Conservation (phyloP, 2,329 filamentous ascomycete species). For the Colletotrichum nymphaeae region DNA sequence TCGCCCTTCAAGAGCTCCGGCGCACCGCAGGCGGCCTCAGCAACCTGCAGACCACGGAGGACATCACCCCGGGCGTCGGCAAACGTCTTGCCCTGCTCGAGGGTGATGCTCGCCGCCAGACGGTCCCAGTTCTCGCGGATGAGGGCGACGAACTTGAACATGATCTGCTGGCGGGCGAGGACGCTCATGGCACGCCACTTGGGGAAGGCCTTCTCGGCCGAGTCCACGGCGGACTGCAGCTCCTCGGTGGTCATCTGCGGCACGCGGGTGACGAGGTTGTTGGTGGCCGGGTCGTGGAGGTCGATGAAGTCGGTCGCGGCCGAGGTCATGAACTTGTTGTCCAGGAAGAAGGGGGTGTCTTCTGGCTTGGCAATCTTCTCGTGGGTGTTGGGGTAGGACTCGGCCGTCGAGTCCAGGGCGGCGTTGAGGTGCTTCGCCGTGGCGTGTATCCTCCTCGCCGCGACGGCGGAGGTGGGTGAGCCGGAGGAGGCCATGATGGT, state of each 20-base stretch:
- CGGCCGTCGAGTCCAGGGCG: slow-evolving; percentile 65
- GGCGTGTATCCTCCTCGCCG: slow-evolving; percentile 66
- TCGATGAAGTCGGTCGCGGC: slow-evolving; percentile 80
- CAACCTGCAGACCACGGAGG: slow-evolving; percentile 84
- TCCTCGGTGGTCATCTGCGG: slow-evolving; percentile 85
- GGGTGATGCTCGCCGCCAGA: slow-evolving; percentile 84
- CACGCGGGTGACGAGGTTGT: slow-evolving; percentile 85
- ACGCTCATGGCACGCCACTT: slow-evolving; percentile 79
- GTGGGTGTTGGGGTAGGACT: slow-evolving; percentile 77
- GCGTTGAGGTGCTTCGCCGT: slow-evolving; percentile 67
- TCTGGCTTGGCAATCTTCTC: slow-evolving; percentile 74
- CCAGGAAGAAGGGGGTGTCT: slow-evolving; percentile 83
- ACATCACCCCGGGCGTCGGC: slow-evolving; percentile 86
- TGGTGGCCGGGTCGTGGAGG: slow-evolving; percentile 84
- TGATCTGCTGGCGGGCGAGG: slow-evolving; percentile 82
- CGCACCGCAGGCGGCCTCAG: slow-evolving; percentile 83
- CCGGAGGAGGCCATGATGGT: slow-evolving; percentile 36
- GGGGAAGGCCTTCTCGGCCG: slow-evolving; percentile 80
- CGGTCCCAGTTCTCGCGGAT: slow-evolving; percentile 89
- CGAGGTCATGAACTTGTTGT: slow-evolving; percentile 82
- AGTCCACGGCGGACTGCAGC: slow-evolving; percentile 79
- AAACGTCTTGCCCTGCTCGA: slow-evolving; percentile 91
- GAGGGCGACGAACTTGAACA: slow-evolving; percentile 86
- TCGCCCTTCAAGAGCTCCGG: slow-evolving; percentile 87
- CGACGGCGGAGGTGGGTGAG: slow-evolving; percentile 45